A percentile compares a stretch with the other conserved stretches of the same genome.
phyloP scores from a whole-genome alignment of 176 grass and related monocot genomes.

The Triticum monococcum region DNA sequence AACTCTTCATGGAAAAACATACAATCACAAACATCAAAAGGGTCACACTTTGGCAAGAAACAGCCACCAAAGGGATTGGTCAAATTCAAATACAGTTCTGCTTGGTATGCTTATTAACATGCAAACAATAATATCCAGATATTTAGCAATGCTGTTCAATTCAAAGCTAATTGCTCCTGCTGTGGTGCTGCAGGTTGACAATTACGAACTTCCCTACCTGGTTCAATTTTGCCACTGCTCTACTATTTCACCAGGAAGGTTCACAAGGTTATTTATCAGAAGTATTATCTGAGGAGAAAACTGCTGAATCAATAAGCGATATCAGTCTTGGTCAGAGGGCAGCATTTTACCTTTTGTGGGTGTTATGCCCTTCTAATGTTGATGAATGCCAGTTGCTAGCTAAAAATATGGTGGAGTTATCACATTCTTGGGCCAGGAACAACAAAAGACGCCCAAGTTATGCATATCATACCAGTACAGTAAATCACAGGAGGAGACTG shows the following conservation, averaged over 20 bases:
- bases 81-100: conserved; percentile 58
- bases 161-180: conserved; percentile 22
- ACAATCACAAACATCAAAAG: conserved; percentile 29
- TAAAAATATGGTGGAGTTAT: conserved; percentile 60
- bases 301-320: conserved; percentile 45
- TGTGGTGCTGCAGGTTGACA: conserved; percentile 58
- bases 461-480: conserved; percentile 10
- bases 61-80: conserved; percentile 29
- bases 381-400: conserved; percentile 43
- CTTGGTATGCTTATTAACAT: conserved; percentile 56
- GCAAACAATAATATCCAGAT: not conserved
- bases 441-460: conserved; percentile 10
- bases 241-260: conserved; percentile 59
- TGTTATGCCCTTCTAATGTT: conserved; percentile 50
- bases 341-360: conserved; percentile 70
- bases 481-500: conserved; percentile 47
- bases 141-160: conserved; percentile 21
- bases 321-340: conserved; percentile 49
- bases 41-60: not conserved
- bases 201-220: conserved; percentile 69
- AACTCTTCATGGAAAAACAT: conserved; percentile 21
- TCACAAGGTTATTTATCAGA: conserved; percentile 57
- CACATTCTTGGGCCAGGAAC: conserved; percentile 46
- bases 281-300: conserved; percentile 46
- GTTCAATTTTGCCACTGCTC: conserved; percentile 69